Base-by-base conservation (phyloP, 2,329 filamentous ascomycete genomes). In the Penicillium sp. region DNA sequence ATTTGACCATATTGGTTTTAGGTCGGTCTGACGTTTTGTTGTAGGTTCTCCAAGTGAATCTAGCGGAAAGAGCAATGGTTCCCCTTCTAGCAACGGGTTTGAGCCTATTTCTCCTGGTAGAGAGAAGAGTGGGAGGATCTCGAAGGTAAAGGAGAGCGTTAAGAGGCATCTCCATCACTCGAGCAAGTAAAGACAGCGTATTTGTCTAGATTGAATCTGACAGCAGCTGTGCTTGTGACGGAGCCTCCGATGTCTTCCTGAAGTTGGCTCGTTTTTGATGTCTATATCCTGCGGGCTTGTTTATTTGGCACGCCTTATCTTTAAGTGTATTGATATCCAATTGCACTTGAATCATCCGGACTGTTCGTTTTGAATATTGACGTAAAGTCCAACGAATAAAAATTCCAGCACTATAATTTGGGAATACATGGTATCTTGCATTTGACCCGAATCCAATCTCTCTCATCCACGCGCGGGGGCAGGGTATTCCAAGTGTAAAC, bases 61-160 rank as follows among this genome's bases (percentile, higher is more conserved):
- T 21, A 39, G n/a, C 4, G 56, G 45, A 6, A 61, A 57, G 37
- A 34, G 16, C 13, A 32, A 16, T 7, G 27, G 35, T 3, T 49
- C 44, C 7, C 27, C 50, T 40, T 25, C 16, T n/a, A 39, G 34
- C 25, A 39, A 23, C 27, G 52, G 42, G 41, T 25, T 29, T 37
- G 48, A 35, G 29, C 23, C 23, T 18, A 41, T 49, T 29, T 41
- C 40, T 4, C 39, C 31, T 9, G 35, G 16, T 8, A 34, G 21
- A 5, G 41, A 39, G 16, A 57, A 55, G 41, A 46, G 54, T 16
- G 57, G 52, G 9, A 64, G 63, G 54, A 52, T 65, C 48, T 39
- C 59, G 15, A 64, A 63, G 59, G 52, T 65, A 34, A 65, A 65
- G 54, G 62, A 64, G 53, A 54, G 52, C 9, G 37, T 65, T 35